Evolutionary conservation across 2,329 filamentous ascomycete species (phyloP).

Genomic region (Fusarium napiforme): DNA sequence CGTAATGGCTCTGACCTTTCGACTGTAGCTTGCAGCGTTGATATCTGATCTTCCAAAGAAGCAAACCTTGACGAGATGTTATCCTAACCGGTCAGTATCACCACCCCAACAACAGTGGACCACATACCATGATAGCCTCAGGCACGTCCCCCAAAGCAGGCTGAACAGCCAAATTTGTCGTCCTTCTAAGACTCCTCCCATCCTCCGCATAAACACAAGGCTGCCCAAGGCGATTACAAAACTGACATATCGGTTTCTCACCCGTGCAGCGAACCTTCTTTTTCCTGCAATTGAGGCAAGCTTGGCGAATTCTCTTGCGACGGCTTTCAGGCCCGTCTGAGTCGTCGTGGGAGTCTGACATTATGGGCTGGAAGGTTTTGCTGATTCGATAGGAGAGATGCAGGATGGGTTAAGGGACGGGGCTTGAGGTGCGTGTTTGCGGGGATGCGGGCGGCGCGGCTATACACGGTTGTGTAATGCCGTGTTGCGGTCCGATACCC

Average conservation of each 20-base stretch:
- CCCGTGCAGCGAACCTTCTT: constrained; percentile 23
- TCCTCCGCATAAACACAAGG: constrained; percentile 16
- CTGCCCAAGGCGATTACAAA: constrained; percentile 12
- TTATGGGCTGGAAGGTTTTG: not conserved
- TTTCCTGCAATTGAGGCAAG: constrained; percentile 19
- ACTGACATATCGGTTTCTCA: constrained; percentile 17
- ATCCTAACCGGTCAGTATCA: not conserved
- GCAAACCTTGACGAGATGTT: constrained; percentile 5
- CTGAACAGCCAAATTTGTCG: not conserved
- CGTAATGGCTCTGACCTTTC: not conserved
- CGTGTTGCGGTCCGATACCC: not conserved
- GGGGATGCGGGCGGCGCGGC: not conserved
- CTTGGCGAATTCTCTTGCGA: constrained; percentile 21
- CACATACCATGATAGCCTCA: not conserved
- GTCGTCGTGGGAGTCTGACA: constrained; percentile 13
- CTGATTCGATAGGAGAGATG: not conserved
- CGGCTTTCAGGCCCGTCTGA: constrained; percentile 18
- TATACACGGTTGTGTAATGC: constrained; percentile 15
- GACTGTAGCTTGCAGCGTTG: not conserved
- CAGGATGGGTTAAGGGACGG: not conserved
- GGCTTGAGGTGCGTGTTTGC: not conserved
- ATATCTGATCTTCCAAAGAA: constrained; percentile 10
- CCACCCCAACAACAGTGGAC: not conserved
- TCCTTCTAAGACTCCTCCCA: constrained; percentile 8
- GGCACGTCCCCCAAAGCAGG: not conserved